Evolutionary conservation across 176 grass and related monocot genomes (phyloP), one percentile per base, ranked within the genome.

Genomic region (Lolium multiflorum): DNA sequence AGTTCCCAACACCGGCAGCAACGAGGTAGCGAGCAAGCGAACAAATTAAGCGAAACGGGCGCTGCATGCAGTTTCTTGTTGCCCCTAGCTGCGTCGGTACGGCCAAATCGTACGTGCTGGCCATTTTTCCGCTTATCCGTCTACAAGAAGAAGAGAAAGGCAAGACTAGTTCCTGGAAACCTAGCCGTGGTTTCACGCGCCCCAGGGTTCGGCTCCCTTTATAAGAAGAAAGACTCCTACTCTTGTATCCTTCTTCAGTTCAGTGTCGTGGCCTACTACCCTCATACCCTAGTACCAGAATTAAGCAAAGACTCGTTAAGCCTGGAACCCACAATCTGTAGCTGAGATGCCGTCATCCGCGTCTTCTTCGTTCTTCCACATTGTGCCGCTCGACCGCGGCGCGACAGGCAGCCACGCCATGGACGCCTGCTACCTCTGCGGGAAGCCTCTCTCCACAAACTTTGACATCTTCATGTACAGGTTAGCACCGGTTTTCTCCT

Each of bases 401-500:
- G 31, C 49, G 21, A 38, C 49, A 9, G 22, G 37, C 59, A 66
- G 39, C 57, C 48, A 11, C 25, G 70, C 87, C 74, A 85, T 91
- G 73, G 83, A 89, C 24, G 67, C 75, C 17, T 93, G 92, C 86
- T 86, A 50, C 75, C 86, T 86, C 74, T 93, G 89, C 80, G 46
- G 84, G 59, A 93, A 88, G 86, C 89, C 44, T 26, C 68, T 93
- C 13, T 17, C 83, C 3, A 13, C 11, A 28, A 75, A 93, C 74
- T 0, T 63, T 67, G 92, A 93, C 68, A 81, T 93, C 79, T 93
- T 89, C 68, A 93, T 93, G 86, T 93, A 93, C 80, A 91, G 89
- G 92, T 93, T 24, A 5, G 79, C 4, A 3, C 50, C 11, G 37
- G 22, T n/a, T 14, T 63, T 14, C 25, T 39, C 16, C 15, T 86